phyloP scores from a whole-genome alignment of 345 rosid species.

The Sonneratia caseolaris region DNA sequence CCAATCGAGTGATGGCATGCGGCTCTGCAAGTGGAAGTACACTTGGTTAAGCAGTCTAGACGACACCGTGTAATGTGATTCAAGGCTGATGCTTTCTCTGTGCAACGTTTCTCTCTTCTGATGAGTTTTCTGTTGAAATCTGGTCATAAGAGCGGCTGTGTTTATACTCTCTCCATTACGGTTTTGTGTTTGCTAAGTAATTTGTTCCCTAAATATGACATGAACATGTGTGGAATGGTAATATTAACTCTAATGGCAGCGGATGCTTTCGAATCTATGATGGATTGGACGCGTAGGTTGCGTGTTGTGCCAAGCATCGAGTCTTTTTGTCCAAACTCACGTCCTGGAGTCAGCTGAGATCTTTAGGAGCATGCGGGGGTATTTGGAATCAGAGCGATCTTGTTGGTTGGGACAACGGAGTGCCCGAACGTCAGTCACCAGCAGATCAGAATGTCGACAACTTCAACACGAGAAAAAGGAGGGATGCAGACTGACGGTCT shows the following conservation, averaged over 20 bases:
- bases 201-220: background rate
- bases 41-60: background rate
- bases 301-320: background rate
- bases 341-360: background rate
- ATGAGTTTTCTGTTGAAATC: background rate
- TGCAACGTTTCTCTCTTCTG: background rate
- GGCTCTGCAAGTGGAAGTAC: background rate
- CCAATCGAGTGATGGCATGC: constrained; percentile 48
- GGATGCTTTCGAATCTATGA: background rate
- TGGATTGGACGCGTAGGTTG: background rate
- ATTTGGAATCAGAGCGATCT: background rate
- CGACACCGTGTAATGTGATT: background rate
- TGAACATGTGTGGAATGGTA: too few relatives aligned
- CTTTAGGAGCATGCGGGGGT: background rate
- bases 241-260: background rate
- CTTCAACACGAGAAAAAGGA: too few relatives aligned
- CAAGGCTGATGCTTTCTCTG: background rate
- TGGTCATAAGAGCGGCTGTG: background rate
- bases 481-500: too few relatives aligned
- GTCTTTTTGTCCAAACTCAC: too few relatives aligned
- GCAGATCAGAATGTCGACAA: too few relatives aligned
- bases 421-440: too few relatives aligned
- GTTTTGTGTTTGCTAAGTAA: background rate
- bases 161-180: background rate
- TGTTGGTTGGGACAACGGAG: background rate